These are phyloP conservation scores for Heliocybe sulcata DNA, from an alignment of 1,284 basidiomycete genomes.

Conservation along the genomic window DNA sequence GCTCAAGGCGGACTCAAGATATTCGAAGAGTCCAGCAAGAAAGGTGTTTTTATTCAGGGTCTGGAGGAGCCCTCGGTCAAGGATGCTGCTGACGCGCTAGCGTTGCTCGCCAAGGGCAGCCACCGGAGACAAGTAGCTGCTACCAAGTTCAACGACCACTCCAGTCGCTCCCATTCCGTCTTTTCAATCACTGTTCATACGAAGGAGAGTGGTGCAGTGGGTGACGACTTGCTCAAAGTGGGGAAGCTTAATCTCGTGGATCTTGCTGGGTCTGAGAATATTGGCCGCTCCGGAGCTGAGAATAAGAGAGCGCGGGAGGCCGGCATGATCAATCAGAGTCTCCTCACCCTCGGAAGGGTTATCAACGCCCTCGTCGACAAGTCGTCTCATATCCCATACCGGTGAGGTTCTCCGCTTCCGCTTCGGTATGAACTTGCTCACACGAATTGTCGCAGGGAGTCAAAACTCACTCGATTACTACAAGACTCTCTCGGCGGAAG, in stretches of 20 bases:
- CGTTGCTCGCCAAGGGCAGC: slow-evolving; percentile 83
- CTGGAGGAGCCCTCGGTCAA: slow-evolving; percentile 87
- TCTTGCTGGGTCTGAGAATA: slow-evolving; percentile 96
- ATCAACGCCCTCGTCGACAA: slow-evolving; percentile 96
- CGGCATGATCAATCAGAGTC: slow-evolving; percentile 98
- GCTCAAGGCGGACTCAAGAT: slow-evolving; percentile 69
- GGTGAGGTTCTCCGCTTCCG: slow-evolving; percentile 36
- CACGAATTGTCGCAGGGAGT: slow-evolving; percentile 45
- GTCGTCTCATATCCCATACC: slow-evolving; percentile 89
- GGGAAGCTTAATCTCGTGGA: slow-evolving; percentile 98
- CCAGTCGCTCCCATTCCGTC: slow-evolving; percentile 96
- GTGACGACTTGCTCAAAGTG: slow-evolving; percentile 87
- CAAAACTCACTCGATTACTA: slow-evolving; percentile 92
- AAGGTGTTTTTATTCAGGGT: slow-evolving; percentile 91
- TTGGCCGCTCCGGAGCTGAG: slow-evolving; percentile 93
- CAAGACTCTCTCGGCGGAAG: slow-evolving; percentile 99
- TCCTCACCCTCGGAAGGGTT: slow-evolving; percentile 93
- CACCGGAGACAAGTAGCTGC: slow-evolving; percentile 90
- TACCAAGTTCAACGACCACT: slow-evolving; percentile 98
- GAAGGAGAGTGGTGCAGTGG: slow-evolving; percentile 73
- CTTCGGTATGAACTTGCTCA: background rate
- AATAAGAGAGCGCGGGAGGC: slow-evolving; percentile 95
- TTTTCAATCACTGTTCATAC: slow-evolving; percentile 94
- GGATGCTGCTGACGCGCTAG: slow-evolving; percentile 80
- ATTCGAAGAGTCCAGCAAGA: slow-evolving; percentile 86